Evolutionary conservation across 331 rosid genomes (phyloP).

Genomic region (Arachis monticola): DNA sequence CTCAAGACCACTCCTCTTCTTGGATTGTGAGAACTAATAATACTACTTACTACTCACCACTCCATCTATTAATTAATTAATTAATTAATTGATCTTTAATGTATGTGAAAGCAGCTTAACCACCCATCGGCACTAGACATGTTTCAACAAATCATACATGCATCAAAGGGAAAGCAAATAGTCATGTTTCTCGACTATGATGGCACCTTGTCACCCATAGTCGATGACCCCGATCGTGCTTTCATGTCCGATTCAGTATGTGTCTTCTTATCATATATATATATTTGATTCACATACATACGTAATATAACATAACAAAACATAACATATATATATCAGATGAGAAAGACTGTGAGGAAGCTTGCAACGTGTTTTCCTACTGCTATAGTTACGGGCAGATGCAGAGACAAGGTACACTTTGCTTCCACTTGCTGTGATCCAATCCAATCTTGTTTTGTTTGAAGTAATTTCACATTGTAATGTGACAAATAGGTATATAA

Average conservation of each 20-base stretch:
- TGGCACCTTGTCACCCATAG: slow-evolving; percentile 93
- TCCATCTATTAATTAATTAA: background rate
- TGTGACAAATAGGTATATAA: slow-evolving; percentile 60
- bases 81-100: too few species aligned
- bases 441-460: background rate
- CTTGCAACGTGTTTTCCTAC: slow-evolving; percentile 86
- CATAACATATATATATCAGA: slow-evolving; percentile 46
- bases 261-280: background rate
- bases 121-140: slow-evolving; percentile 92
- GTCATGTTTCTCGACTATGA: slow-evolving; percentile 94
- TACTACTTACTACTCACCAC: background rate
- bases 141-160: slow-evolving; percentile 80
- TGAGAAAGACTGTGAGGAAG: slow-evolving; percentile 81
- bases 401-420: slow-evolving; percentile 85
- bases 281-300: background rate
- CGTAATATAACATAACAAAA: too few species aligned
- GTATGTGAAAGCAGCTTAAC: slow-evolving; percentile 48
- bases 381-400: slow-evolving; percentile 94
- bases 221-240: slow-evolving; percentile 86
- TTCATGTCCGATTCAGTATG: slow-evolving; percentile 84
- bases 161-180: slow-evolving; percentile 79
- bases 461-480: too few species aligned
- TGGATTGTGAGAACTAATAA: slow-evolving; percentile 66
- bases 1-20: slow-evolving; percentile 57
- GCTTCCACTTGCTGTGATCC: background rate